These are phyloP conservation scores for Rehmannia glutinosa DNA, from an alignment of 257 asterid species.

Conservation along the genomic window DNA sequence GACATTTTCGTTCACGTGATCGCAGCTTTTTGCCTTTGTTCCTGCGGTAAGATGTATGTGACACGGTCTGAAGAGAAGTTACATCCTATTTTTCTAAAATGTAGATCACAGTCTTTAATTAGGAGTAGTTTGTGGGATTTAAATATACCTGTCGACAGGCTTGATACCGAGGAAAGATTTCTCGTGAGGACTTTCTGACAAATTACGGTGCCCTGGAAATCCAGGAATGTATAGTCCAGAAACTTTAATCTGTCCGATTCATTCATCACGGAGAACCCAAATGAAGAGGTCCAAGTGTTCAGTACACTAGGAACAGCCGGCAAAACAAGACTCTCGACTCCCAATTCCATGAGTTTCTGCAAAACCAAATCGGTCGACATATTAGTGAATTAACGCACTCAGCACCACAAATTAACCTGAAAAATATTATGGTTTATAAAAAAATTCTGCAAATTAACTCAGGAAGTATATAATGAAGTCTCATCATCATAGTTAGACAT, in stretches of 20 bases:
- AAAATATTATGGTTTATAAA: too few relatives aligned
- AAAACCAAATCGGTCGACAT: neutral
- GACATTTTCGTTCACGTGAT: conserved; percentile 3
- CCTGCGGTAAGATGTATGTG: conserved; percentile 28
- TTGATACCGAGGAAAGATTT: conserved; percentile 20
- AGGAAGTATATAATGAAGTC: too few relatives aligned
- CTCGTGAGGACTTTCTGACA: conserved; percentile 59
- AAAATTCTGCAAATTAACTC: too few relatives aligned
- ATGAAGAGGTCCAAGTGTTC: conserved; percentile 68
- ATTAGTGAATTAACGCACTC: too few relatives aligned
- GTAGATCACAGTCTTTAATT: neutral
- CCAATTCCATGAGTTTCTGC: conserved; percentile 65
- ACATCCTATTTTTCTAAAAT: neutral
- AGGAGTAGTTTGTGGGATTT: neutral
- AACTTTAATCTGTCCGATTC: conserved; percentile 53
- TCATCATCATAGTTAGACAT: too few relatives aligned
- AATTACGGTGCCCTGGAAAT: conserved; percentile 72
- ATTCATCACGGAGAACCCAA: conserved; percentile 68
- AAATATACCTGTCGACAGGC: conserved; percentile 37
- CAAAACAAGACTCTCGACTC: conserved; percentile 85
- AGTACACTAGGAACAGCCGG: conserved; percentile 72
- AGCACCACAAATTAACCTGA: too few relatives aligned
- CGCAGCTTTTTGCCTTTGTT: conserved; percentile 21
- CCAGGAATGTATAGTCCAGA: conserved; percentile 54
- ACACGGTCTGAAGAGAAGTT: neutral